Conservation (phyloP, 2,329 filamentous ascomycete genomes). For the Fusarium secorum region DNA sequence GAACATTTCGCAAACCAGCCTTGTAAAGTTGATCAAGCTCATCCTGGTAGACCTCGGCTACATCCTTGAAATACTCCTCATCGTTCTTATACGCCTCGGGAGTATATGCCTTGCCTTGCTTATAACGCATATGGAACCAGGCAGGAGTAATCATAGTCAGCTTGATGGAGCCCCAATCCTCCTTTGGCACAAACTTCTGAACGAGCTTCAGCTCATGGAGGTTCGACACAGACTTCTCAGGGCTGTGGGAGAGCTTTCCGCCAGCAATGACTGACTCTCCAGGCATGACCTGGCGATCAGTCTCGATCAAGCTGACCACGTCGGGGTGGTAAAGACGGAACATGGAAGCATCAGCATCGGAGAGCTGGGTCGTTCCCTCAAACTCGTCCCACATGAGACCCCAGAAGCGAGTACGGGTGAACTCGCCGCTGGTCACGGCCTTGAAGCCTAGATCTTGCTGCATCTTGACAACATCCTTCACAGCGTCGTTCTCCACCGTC, state of each 20-base stretch:
- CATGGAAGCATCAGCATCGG: slow-evolving; percentile 60
- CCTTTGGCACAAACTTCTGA: slow-evolving; percentile 55
- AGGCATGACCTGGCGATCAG: slow-evolving; percentile 62
- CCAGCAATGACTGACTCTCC: slow-evolving; percentile 63
- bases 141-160: slow-evolving; percentile 63
- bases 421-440: slow-evolving; percentile 76
- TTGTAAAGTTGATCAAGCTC: slow-evolving; percentile 69
- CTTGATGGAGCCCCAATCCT: slow-evolving; percentile 61
- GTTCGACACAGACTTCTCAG: slow-evolving; percentile 55
- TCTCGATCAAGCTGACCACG: slow-evolving; percentile 62
- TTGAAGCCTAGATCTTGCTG: slow-evolving; percentile 73
- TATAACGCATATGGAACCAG: slow-evolving; percentile 46
- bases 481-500: slow-evolving; percentile 65
- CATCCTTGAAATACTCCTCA: slow-evolving; percentile 68
- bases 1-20: slow-evolving; percentile 70
- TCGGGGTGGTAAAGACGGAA: slow-evolving; percentile 65
- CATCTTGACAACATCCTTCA: slow-evolving; percentile 66
- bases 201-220: slow-evolving; percentile 59
- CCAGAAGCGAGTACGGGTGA: slow-evolving; percentile 58
- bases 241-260: slow-evolving; percentile 55
- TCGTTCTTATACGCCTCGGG: slow-evolving; percentile 41
- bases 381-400: slow-evolving; percentile 64
- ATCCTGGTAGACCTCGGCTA: slow-evolving; percentile 70
- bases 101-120: slow-evolving; percentile 41
- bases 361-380: slow-evolving; percentile 56